Evolutionary conservation across 768 basidiomycete species (phyloP).

Genomic region (Xerocomellus chrysenteron): DNA sequence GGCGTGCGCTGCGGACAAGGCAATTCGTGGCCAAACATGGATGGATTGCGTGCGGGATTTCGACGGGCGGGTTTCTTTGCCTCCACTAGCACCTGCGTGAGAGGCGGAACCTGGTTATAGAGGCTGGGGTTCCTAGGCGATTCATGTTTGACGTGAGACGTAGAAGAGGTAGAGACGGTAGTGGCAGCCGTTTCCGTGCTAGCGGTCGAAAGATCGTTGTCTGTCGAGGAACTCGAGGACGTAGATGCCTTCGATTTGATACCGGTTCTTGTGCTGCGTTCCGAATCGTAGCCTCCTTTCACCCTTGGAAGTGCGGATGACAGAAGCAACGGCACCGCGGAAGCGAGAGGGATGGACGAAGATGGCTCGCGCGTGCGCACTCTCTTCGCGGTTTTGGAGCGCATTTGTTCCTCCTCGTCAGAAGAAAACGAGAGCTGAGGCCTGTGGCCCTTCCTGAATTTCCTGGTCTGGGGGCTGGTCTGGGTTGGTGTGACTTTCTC

Average conservation of each 20-base stretch:
- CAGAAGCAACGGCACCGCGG: conserved; percentile 25
- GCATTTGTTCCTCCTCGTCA: conserved; percentile 73
- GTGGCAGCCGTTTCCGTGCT: conserved; percentile 34
- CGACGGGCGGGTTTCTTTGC: conserved; percentile 34
- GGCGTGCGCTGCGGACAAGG: conserved; percentile 44
- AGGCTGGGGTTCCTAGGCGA: conserved; percentile 19
- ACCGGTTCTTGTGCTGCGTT: conserved; percentile 18
- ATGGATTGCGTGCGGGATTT: conserved; percentile 59
- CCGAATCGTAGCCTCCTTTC: conserved; percentile 13
- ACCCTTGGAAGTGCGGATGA: conserved; percentile 16
- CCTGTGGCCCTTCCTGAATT: conserved; percentile 34
- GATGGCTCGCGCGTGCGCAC: conserved; percentile 40
- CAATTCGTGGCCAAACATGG: conserved; percentile 66
- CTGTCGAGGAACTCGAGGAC: conserved; percentile 33
- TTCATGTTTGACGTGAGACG: conserved; percentile 19
- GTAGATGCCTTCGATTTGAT: conserved; percentile 23
- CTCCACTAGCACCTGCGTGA: conserved; percentile 14
- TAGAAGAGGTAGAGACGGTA: conserved; percentile 19
- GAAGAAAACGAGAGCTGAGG: conserved; percentile 56
- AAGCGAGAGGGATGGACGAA: conserved; percentile 30
- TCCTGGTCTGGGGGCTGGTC: conserved; percentile 14
- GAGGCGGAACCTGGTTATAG: conserved; percentile 22
- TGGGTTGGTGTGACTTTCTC: conserved; percentile 23
- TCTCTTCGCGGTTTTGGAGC: conserved; percentile 63
- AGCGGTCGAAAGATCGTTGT: conserved; percentile 33